Conservation (phyloP, 805 yeast species). For the Metschnikowia shivogae region DNA sequence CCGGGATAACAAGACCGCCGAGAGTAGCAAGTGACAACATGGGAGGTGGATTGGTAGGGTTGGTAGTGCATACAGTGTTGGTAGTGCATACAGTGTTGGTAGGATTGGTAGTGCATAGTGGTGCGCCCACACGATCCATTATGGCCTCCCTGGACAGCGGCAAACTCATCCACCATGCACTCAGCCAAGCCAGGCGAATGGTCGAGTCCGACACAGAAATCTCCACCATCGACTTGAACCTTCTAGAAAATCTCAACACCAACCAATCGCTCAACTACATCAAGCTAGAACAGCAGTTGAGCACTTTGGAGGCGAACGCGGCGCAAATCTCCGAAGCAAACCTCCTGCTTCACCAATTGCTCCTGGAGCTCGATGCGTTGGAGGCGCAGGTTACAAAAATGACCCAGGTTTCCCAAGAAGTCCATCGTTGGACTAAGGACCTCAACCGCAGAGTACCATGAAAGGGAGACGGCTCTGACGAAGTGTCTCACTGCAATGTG, state of each 20-base stretch:
- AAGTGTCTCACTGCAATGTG: no score
- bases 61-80: no score
- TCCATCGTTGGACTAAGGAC: constrained; percentile 10
- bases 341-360: constrained; percentile 24
- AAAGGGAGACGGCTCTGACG: no score
- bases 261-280: constrained; percentile 51
- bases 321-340: constrained; percentile 23
- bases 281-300: constrained; percentile 37
- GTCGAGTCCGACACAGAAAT: constrained; percentile 41
- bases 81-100: no score
- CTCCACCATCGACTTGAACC: constrained; percentile 42
- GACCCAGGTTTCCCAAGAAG: constrained; percentile 30
- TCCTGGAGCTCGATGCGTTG: constrained; percentile 24
- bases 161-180: constrained; percentile 25
- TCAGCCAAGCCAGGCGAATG: constrained; percentile 27
- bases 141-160: constrained; percentile 29
- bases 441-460: not conserved
- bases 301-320: constrained; percentile 42
- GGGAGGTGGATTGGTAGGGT: no score
- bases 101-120: no score
- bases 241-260: constrained; percentile 55
- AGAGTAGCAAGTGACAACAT: no score
- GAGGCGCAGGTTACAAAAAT: constrained; percentile 37
- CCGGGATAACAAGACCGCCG: no score
- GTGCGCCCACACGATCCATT: not conserved